phyloP scores from a whole-genome alignment of 345 rosid species.

The Salix exigua region DNA sequence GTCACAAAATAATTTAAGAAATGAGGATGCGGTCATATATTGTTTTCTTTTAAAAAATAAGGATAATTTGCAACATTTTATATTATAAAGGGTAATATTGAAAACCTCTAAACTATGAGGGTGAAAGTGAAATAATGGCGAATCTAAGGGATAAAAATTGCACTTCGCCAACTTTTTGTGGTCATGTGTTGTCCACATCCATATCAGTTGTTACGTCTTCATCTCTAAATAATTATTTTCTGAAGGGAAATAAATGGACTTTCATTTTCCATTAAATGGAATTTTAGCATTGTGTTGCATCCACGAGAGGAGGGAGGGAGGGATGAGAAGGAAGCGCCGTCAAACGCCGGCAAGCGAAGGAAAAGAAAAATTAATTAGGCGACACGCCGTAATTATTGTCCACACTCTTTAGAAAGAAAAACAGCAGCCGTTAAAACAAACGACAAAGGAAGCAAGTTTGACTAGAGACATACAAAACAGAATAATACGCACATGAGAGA shows the following conservation, averaged over 20 bases:
- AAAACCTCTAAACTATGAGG: too few relatives aligned
- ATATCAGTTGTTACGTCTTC: neutral
- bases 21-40: too few relatives aligned
- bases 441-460: slow-evolving; percentile 3
- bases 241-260: neutral
- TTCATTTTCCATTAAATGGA: slow-evolving; percentile 4
- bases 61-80: too few relatives aligned
- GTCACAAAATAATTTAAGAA: too few relatives aligned
- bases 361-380: neutral
- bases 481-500: neutral
- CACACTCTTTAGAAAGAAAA: neutral
- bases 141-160: neutral
- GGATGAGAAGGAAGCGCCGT: slow-evolving; percentile 10
- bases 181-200: slow-evolving; percentile 18
- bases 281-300: slow-evolving; percentile 16
- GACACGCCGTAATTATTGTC: slow-evolving; percentile 22
- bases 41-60: too few relatives aligned
- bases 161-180: neutral
- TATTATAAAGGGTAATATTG: too few relatives aligned
- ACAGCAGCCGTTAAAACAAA: slow-evolving; percentile 21
- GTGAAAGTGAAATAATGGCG: too few relatives aligned
- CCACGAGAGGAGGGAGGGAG: slow-evolving; percentile 10
- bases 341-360: slow-evolving; percentile 16
- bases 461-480: neutral
- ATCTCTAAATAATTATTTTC: neutral